These are phyloP conservation scores for Triadica sebifera DNA, from an alignment of 345 rosid species.

Conservation along the genomic window DNA sequence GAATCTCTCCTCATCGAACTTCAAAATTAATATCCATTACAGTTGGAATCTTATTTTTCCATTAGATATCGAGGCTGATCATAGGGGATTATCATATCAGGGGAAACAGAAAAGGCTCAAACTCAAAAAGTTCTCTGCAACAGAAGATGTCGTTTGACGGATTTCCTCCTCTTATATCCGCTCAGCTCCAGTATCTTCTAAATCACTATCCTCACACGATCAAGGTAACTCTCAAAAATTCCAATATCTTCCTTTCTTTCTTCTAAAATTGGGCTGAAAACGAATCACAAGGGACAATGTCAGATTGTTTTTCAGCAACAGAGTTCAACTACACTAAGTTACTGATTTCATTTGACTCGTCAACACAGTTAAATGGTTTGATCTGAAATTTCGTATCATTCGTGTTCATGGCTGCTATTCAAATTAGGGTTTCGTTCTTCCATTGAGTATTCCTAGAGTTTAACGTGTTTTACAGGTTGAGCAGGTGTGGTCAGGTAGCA, in stretches of 20 bases:
- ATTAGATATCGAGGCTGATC: no score
- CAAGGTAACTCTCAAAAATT: slow-evolving; percentile 44
- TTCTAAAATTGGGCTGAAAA: neutral
- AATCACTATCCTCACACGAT: slow-evolving; percentile 51
- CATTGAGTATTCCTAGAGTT: neutral
- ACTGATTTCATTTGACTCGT: no score
- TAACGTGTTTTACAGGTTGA: slow-evolving; percentile 56
- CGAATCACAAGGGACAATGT: neutral
- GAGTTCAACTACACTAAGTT: neutral
- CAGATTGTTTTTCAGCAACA: neutral
- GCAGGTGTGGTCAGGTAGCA: slow-evolving; percentile 77
- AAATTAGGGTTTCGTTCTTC: slow-evolving; percentile 17
- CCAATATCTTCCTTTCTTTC: neutral
- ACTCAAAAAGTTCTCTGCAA: neutral
- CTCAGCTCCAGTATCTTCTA: slow-evolving; percentile 83
- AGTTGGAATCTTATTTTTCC: no score
- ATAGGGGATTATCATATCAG: neutral
- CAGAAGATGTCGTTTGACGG: slow-evolving; percentile 54
- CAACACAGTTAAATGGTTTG: neutral
- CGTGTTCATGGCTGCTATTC: neutral
- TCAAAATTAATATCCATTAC: no score
- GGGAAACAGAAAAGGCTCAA: neutral
- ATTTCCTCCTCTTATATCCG: slow-evolving; percentile 69
- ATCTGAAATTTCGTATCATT: neutral
- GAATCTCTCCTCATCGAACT: no score